Conservation (phyloP, 495 filamentous ascomycete species). For the Echria macrotheca region DNA sequence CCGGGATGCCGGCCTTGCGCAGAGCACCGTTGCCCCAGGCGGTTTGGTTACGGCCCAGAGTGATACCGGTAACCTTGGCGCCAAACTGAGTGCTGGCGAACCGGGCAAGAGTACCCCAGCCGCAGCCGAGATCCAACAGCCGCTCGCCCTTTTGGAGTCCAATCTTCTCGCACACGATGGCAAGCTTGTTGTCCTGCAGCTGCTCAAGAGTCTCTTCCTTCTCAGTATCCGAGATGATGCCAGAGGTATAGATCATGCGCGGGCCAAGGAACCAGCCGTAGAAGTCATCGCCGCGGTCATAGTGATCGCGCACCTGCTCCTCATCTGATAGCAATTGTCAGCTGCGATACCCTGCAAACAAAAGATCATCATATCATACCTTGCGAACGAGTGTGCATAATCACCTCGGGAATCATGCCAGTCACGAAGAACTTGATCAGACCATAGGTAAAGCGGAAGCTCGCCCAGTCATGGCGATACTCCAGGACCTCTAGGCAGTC, state of each 20-base stretch:
- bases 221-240: conserved; percentile 70
- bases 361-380: conserved; percentile 40
- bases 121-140: conserved; percentile 79
- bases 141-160: conserved; percentile 62
- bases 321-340: conserved; percentile 52
- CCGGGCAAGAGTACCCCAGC: conserved; percentile 79
- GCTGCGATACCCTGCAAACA: background rate
- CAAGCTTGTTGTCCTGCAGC: conserved; percentile 86
- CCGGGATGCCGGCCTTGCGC: conserved; percentile 59
- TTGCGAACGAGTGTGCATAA: conserved; percentile 75
- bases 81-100: conserved; percentile 76
- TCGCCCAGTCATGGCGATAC: conserved; percentile 84
- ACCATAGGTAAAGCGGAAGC: conserved; percentile 68
- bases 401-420: conserved; percentile 66
- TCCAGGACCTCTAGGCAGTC: conserved; percentile 75
- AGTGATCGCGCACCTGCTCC: conserved; percentile 82
- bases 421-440: conserved; percentile 45
- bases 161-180: conserved; percentile 81
- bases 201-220: conserved; percentile 75
- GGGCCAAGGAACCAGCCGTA: conserved; percentile 87
- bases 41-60: conserved; percentile 77
- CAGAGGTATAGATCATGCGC: conserved; percentile 87
- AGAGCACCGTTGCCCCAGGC: conserved; percentile 76
- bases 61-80: conserved; percentile 71
- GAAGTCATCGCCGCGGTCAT: conserved; percentile 84